phyloP scores from a whole-genome alignment of 2,329 filamentous ascomycete species.

The Dothideomycetidae sp. region DNA sequence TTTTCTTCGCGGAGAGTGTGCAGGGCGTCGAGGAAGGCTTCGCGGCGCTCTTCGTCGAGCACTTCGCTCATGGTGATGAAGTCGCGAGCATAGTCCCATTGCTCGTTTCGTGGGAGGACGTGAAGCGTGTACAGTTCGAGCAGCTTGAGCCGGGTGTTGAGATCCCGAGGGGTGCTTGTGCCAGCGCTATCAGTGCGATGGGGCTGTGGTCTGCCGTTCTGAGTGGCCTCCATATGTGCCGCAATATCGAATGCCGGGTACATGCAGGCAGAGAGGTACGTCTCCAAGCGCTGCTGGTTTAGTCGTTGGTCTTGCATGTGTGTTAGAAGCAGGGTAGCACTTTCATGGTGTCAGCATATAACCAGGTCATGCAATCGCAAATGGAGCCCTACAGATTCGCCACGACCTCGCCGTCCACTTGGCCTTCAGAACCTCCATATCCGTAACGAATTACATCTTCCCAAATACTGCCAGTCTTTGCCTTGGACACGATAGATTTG shows the following conservation, averaged over 20 bases:
- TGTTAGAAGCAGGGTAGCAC: conserved; percentile 77
- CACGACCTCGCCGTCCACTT: conserved; percentile 89
- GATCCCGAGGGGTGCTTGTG: conserved; percentile 68
- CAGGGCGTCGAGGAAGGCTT: conserved; percentile 76
- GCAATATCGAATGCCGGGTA: conserved; percentile 58
- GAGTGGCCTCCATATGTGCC: conserved; percentile 42
- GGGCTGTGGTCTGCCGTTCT: conserved; percentile 17
- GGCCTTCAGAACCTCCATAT: conserved; percentile 75
- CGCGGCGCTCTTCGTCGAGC: conserved; percentile 79
- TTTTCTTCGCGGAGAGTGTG: conserved; percentile 75
- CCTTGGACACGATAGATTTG: conserved; percentile 67
- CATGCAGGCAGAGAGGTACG: conserved; percentile 66
- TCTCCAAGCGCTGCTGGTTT: conserved; percentile 80
- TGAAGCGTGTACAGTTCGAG: conserved; percentile 92
- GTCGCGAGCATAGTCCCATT: conserved; percentile 90
- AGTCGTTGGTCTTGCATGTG: conserved; percentile 71
- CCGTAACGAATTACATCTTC: conserved; percentile 78
- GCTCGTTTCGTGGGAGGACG: conserved; percentile 79
- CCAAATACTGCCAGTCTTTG: conserved; percentile 85
- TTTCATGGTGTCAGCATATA: conserved; percentile 25
- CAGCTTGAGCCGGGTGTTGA: conserved; percentile 75
- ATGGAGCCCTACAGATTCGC: conserved; percentile 56
- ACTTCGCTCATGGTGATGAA: conserved; percentile 80
- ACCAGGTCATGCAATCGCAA: not conserved
- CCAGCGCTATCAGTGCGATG: conserved; percentile 8